Percentiles rank a stretch among this genome's conserved stretches.
These are phyloP conservation scores for Phialocephala sp. DNA, from an alignment of 2,329 filamentous ascomycete genomes.

Conservation along the genomic window DNA sequence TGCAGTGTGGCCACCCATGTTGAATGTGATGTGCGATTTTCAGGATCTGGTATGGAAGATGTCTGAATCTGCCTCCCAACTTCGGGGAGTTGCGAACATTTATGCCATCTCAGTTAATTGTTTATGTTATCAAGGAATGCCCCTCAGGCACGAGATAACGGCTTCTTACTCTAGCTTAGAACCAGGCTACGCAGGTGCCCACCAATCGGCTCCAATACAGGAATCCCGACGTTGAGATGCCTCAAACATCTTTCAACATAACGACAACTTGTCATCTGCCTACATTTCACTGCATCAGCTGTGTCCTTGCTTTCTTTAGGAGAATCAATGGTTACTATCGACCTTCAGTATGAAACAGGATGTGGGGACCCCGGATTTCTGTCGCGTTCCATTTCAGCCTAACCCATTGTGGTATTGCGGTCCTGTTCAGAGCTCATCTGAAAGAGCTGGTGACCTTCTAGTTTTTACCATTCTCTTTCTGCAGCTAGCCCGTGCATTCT, in stretches of 20 bases:
- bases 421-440: neutral
- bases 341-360: neutral
- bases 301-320: neutral
- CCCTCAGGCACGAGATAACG: neutral
- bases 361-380: neutral
- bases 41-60: neutral
- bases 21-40: neutral
- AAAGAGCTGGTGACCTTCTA: neutral
- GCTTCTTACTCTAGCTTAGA: neutral
- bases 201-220: neutral
- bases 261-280: neutral
- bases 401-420: neutral
- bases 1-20: conserved; percentile 31
- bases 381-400: neutral
- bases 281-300: neutral
- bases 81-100: neutral
- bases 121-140: neutral
- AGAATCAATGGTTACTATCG: neutral
- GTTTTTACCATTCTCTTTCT: neutral
- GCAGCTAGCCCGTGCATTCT: neutral
- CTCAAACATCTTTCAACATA: neutral
- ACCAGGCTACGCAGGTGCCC: neutral
- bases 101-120: neutral
- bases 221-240: neutral
- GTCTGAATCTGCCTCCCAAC: neutral